phyloP scores from a whole-genome alignment of 1,284 basidiomycete genomes.

The Phellopilus nigrolimitatus region DNA sequence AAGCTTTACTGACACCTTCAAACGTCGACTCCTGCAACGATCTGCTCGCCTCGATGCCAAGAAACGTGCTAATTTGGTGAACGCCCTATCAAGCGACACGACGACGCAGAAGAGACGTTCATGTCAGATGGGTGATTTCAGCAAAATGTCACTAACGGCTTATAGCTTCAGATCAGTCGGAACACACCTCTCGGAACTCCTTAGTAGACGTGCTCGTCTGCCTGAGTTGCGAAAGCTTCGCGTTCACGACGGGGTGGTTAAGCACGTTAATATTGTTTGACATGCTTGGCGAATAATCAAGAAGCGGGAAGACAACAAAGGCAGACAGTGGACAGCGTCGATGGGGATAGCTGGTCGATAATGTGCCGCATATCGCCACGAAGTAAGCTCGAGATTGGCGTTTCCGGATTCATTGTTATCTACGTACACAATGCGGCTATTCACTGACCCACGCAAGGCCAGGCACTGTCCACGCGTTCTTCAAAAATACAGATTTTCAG shows the following conservation, averaged over 20 bases:
- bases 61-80: slow-evolving; percentile 62
- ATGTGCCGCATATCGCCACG: too few species aligned
- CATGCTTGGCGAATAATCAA: slow-evolving; percentile 24
- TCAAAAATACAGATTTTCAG: too few species aligned
- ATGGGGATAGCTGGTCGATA: background rate
- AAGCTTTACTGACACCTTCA: slow-evolving; percentile 46
- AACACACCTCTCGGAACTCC: slow-evolving; percentile 71
- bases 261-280: slow-evolving; percentile 46
- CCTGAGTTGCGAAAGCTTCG: slow-evolving; percentile 68
- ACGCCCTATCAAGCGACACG: slow-evolving; percentile 45
- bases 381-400: background rate
- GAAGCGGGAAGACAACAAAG: slow-evolving; percentile 23
- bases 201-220: slow-evolving; percentile 58
- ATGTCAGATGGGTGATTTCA: background rate
- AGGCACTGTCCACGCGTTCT: too few species aligned
- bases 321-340: background rate
- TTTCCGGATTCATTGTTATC: too few species aligned
- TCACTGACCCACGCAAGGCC: too few species aligned
- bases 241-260: slow-evolving; percentile 65
- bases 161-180: background rate
- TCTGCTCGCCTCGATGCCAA: slow-evolving; percentile 74
- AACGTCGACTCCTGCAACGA: slow-evolving; percentile 57
- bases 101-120: slow-evolving; percentile 3
- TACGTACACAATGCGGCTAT: too few species aligned
- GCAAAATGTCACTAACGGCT: slow-evolving; percentile 1